phyloP scores from a whole-genome alignment of 352 stramenopile genomes.

The Globisporangium alternatum region DNA sequence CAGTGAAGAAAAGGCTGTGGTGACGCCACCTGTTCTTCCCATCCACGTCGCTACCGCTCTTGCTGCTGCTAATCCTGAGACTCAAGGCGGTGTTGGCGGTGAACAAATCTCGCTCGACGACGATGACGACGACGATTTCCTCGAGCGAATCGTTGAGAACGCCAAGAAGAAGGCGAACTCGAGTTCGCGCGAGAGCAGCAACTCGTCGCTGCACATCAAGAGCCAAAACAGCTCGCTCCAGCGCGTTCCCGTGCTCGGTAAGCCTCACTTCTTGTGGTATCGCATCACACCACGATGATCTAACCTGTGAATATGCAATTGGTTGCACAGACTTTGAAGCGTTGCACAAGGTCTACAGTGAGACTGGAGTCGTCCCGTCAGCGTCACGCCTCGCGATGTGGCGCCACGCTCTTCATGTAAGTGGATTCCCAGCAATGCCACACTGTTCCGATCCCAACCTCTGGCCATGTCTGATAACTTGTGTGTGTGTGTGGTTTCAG shows the following conservation, averaged over 20 bases:
- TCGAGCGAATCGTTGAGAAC: constrained; percentile 61
- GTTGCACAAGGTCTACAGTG: constrained; percentile 30
- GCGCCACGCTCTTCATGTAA: constrained; percentile 49
- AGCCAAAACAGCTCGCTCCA: constrained; percentile 39
- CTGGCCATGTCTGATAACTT: background rate
- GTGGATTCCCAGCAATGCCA: background rate
- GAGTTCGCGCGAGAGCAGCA: constrained; percentile 55
- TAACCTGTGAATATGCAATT: background rate
- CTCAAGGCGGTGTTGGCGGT: background rate
- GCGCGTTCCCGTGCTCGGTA: constrained; percentile 17
- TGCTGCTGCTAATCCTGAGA: background rate
- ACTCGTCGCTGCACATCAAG: constrained; percentile 60
- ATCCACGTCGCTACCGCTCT: constrained; percentile 6
- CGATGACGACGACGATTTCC: constrained; percentile 38
- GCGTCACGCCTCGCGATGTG: constrained; percentile 51
- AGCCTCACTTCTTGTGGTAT: background rate
- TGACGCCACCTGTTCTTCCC: constrained; percentile 16
- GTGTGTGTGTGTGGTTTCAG: constrained; percentile 5
- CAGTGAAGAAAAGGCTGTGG: background rate
- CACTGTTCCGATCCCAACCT: background rate
- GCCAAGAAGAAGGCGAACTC: constrained; percentile 36
- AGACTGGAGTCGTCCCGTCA: constrained; percentile 35
- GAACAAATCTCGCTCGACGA: constrained; percentile 35
- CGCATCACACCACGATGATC: background rate
- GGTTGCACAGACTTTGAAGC: constrained; percentile 30